phyloP scores from a whole-genome alignment of 2,329 filamentous ascomycete species.

The Aspergillus ochraceoroseus region DNA sequence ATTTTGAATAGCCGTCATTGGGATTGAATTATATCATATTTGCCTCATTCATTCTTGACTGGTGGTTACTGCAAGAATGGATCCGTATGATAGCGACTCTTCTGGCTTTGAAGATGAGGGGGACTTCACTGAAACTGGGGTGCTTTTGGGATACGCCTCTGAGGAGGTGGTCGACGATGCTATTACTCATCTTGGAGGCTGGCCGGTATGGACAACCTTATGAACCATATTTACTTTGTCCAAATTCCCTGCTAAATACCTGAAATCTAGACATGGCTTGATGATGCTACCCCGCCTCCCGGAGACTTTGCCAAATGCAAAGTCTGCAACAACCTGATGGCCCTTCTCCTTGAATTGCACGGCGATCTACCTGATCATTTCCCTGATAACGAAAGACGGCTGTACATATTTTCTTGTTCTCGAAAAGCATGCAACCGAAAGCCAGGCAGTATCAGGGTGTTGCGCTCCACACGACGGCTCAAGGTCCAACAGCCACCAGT shows the following conservation, averaged over 20 bases:
- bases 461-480: constrained; percentile 61
- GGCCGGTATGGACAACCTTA: constrained; percentile 60
- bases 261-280: constrained; percentile 69
- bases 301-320: constrained; percentile 77
- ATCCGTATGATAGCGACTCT: constrained; percentile 80
- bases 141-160: constrained; percentile 83
- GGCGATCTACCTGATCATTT: constrained; percentile 83
- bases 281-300: constrained; percentile 64
- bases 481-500: constrained; percentile 32
- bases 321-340: constrained; percentile 77
- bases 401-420: constrained; percentile 82
- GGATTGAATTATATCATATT: not conserved
- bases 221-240: too few relatives aligned
- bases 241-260: constrained; percentile 16
- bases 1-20: too few relatives aligned
- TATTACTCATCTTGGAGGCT: constrained; percentile 82
- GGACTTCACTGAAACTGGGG: constrained; percentile 61
- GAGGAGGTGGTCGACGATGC: constrained; percentile 73
- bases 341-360: constrained; percentile 82
- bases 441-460: constrained; percentile 70
- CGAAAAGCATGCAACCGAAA: constrained; percentile 74
- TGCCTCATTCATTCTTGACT: not conserved
- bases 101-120: constrained; percentile 62
- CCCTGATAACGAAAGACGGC: constrained; percentile 75
- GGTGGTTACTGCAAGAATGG: constrained; percentile 49